Conservation (phyloP, 805 yeast species). For the Wickerhamomyces sydowiorum region DNA sequence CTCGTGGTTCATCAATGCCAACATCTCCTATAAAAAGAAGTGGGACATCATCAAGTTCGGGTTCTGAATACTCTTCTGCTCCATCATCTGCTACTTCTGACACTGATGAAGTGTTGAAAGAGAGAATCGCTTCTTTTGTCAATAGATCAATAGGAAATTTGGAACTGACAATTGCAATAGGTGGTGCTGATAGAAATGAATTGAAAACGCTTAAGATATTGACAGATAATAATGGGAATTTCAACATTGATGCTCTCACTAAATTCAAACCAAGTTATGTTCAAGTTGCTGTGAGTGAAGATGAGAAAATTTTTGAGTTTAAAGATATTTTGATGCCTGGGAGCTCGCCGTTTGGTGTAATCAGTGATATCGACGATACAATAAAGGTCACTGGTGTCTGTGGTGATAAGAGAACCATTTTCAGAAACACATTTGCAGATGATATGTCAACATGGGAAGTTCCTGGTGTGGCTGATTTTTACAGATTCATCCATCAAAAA, state of each 20-base stretch:
- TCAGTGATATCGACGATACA: slow-evolving; percentile 94
- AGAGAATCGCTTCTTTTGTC: slow-evolving; percentile 65
- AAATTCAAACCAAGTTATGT: slow-evolving; percentile 56
- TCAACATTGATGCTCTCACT: slow-evolving; percentile 46
- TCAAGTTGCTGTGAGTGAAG: slow-evolving; percentile 41
- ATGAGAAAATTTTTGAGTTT: slow-evolving; percentile 42
- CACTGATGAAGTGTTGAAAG: slow-evolving; percentile 47
- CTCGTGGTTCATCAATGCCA: slow-evolving; percentile 3
- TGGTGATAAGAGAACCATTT: slow-evolving; percentile 78
- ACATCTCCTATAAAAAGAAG: slow-evolving; percentile 4
- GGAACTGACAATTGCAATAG: slow-evolving; percentile 48
- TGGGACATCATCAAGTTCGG: slow-evolving; percentile 6
- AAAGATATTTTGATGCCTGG: slow-evolving; percentile 40
- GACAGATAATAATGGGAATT: slow-evolving; percentile 68
- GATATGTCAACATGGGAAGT: slow-evolving; percentile 64
- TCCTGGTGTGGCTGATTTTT: slow-evolving; percentile 74
- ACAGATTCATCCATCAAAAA: slow-evolving; percentile 37
- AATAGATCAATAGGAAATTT: slow-evolving; percentile 60
- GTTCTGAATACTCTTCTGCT: slow-evolving; percentile 3
- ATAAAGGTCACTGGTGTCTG: slow-evolving; percentile 85
- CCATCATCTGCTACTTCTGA: slow-evolving; percentile 5
- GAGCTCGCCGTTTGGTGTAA: slow-evolving; percentile 56
- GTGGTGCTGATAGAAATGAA: slow-evolving; percentile 37
- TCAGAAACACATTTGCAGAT: slow-evolving; percentile 70
- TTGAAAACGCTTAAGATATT: slow-evolving; percentile 28